Evolutionary conservation across 2,329 filamentous ascomycete species (phyloP).

Genomic region (Golovinomyces cichoracearum): DNA sequence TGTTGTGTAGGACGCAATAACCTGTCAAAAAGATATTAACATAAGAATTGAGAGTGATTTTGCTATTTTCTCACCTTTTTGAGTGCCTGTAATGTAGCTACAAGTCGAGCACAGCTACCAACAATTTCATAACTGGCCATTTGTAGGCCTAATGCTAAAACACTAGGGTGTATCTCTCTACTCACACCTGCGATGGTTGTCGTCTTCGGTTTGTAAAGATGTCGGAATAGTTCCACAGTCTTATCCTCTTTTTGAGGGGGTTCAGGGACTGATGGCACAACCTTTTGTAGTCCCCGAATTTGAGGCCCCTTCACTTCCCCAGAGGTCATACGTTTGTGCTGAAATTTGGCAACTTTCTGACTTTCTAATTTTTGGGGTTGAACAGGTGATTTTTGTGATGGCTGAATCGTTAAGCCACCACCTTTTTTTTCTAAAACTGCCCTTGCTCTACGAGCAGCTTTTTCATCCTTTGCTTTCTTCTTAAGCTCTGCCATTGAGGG

Average conservation of each 20-base stretch:
- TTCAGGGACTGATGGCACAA: conserved; percentile 16
- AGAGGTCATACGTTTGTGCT: conserved; percentile 15
- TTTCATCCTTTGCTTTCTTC: conserved; percentile 72
- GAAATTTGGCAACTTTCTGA: conserved; percentile 17
- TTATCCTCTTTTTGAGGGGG: conserved; percentile 35
- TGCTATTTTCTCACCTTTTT: conserved; percentile 36
- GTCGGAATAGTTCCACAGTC: conserved; percentile 52
- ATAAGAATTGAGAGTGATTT: neutral
- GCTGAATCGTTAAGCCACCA: conserved; percentile 10
- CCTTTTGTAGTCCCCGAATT: conserved; percentile 9
- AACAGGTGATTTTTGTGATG: conserved; percentile 2
- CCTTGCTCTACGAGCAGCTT: conserved; percentile 57
- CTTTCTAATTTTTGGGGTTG: conserved; percentile 8
- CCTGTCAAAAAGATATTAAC: conserved; percentile 22
- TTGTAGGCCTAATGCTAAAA: conserved; percentile 66
- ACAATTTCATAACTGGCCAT: conserved; percentile 60
- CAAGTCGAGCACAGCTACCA: conserved; percentile 67
- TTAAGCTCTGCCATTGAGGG: conserved; percentile 27
- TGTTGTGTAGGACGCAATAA: conserved; percentile 80
- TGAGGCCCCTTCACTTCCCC: conserved; percentile 10
- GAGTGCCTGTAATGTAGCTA: conserved; percentile 70
- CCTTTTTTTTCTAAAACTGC: conserved; percentile 28
- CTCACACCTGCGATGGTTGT: conserved; percentile 32
- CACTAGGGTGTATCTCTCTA: conserved; percentile 60
- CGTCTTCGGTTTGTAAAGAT: conserved; percentile 50